These are phyloP conservation scores for Wickerhamomyces sydowiorum DNA, from an alignment of 805 yeast genomes.

Conservation along the genomic window DNA sequence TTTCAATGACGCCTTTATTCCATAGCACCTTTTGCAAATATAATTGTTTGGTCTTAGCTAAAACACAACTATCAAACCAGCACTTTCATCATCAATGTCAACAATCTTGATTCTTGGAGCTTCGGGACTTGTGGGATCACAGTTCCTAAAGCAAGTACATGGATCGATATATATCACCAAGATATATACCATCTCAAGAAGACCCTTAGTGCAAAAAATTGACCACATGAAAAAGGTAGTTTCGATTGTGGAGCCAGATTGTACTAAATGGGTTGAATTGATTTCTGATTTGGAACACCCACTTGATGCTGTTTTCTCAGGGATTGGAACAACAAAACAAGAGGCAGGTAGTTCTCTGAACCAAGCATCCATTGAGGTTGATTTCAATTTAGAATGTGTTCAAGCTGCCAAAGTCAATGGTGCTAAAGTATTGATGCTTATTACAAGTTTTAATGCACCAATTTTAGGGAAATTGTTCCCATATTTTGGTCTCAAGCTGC, in stretches of 20 bases:
- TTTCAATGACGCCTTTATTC: too few species aligned
- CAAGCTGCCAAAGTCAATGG: background rate
- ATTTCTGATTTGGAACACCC: background rate
- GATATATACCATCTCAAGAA: background rate
- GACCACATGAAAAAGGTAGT: background rate
- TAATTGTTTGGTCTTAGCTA: too few species aligned
- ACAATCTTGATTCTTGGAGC: background rate
- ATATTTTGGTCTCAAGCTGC: background rate
- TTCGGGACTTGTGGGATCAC: background rate
- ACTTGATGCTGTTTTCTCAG: background rate
- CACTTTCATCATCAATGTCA: background rate
- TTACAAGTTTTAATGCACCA: constrained; percentile 20
- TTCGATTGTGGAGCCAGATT: background rate
- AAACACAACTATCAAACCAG: background rate
- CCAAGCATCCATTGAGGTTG: background rate
- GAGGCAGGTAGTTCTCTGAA: too few species aligned
- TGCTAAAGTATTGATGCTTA: constrained; percentile 12
- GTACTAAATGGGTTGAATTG: background rate
- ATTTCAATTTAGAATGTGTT: background rate
- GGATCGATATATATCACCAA: background rate
- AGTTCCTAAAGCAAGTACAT: background rate
- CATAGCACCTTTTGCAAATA: background rate
- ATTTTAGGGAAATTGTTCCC: constrained; percentile 2
- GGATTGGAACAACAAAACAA: background rate
- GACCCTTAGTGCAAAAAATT: background rate